Evolutionary conservation across 345 rosid species (phyloP).

Genomic region (Pistacia vera): DNA sequence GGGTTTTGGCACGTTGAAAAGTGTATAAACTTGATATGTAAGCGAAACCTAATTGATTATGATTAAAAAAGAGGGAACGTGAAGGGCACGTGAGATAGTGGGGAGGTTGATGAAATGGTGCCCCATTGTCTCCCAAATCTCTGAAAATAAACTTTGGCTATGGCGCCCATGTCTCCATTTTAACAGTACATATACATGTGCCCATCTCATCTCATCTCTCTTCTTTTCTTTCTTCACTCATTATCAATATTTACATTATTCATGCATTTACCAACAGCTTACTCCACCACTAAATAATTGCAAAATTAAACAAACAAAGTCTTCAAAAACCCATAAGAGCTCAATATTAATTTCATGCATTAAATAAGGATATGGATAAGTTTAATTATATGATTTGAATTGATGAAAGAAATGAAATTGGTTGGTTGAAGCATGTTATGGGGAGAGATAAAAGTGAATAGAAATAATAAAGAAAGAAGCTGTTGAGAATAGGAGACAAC

Average conservation of each 20-base stretch:
- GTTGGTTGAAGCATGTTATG: conserved; percentile 1
- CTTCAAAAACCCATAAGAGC: too few species aligned
- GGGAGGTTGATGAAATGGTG: conserved; percentile 26
- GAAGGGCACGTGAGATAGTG: conserved; percentile 32
- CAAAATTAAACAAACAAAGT: too few species aligned
- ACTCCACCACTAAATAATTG: too few species aligned
- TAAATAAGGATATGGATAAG: too few species aligned
- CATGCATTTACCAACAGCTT: too few species aligned
- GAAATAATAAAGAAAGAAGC: too few species aligned
- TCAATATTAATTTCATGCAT: too few species aligned
- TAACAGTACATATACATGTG: conserved; percentile 6
- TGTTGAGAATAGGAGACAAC: conserved; percentile 9
- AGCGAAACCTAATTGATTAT: background rate
- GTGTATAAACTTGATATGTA: background rate
- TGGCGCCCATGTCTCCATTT: conserved; percentile 25
- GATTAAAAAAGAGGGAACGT: conserved; percentile 6
- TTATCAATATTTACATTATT: background rate
- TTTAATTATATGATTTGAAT: too few species aligned
- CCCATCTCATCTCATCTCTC: background rate
- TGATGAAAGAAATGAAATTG: background rate
- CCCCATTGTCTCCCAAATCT: conserved; percentile 24
- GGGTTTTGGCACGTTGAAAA: background rate
- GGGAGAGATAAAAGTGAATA: background rate
- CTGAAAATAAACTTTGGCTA: conserved; percentile 23
- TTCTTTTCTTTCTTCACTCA: background rate